Evolutionary conservation across 129 eudicot genomes (phyloP).

Genomic region (Escallonia rubra): DNA sequence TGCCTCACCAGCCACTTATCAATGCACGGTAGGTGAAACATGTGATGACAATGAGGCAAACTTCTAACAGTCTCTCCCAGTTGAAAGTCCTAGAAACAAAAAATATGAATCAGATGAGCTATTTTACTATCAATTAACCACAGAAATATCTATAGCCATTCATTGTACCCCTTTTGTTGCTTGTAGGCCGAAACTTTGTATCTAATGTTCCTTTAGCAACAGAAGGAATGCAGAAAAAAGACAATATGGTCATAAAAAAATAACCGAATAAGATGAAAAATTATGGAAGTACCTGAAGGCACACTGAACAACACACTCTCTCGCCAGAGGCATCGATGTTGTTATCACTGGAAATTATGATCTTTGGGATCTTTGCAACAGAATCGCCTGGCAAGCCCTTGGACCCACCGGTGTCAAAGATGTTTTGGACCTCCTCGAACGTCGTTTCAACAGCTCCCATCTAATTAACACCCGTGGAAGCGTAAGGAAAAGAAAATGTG

Average conservation of each 20-base stretch:
- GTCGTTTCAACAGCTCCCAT: conserved; percentile 96
- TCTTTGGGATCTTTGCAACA: conserved; percentile 80
- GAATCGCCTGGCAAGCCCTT: conserved; percentile 82
- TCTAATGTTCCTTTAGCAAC: neutral
- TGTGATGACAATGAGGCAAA: conserved; percentile 92
- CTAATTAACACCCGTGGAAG: conserved; percentile 26
- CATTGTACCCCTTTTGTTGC: neutral
- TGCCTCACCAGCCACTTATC: conserved; percentile 94
- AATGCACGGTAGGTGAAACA: conserved; percentile 97
- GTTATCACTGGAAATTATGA: conserved; percentile 54
- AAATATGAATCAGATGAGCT: neutral
- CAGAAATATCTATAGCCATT: neutral
- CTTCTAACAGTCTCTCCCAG: conserved; percentile 78
- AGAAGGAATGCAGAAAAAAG: neutral
- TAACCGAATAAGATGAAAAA: no score
- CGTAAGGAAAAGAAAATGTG: neutral
- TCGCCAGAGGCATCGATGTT: conserved; percentile 86
- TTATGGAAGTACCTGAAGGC: conserved; percentile 70
- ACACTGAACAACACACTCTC: conserved; percentile 77
- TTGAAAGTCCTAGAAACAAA: conserved; percentile 59
- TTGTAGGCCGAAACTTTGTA: neutral
- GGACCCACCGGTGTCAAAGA: conserved; percentile 78
- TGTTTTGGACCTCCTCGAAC: conserved; percentile 72
- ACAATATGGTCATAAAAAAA: no score
- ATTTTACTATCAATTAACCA: neutral